A percentile compares a stretch with the other conserved stretches of the same genome.
phyloP scores from a whole-genome alignment of 345 rosid genomes.

The Citrus medica region DNA sequence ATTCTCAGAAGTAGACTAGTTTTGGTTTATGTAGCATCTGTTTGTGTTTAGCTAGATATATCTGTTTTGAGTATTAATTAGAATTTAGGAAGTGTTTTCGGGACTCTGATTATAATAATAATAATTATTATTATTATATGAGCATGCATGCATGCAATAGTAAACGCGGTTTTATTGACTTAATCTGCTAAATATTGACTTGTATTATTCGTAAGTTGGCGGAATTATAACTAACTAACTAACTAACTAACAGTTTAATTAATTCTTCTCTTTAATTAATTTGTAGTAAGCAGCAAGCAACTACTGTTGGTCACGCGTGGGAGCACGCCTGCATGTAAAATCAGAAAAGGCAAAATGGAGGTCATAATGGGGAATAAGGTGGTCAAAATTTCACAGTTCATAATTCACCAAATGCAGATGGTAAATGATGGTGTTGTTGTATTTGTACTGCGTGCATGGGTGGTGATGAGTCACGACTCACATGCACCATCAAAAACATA shows the following conservation, averaged over 20 bases:
- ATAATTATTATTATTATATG: no score
- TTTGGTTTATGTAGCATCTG: constrained; percentile 32
- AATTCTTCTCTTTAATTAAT: no score
- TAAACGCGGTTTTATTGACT: background rate
- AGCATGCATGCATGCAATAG: background rate
- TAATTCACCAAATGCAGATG: background rate
- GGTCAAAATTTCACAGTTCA: background rate
- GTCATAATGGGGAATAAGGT: background rate
- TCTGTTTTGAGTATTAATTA: background rate
- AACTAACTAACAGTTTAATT: no score
- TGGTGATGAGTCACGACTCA: background rate
- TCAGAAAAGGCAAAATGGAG: background rate
- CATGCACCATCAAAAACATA: background rate
- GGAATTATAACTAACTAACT: no score
- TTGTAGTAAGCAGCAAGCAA: no score
- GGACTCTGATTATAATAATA: no score
- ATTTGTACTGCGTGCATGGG: background rate
- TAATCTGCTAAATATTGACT: no score
- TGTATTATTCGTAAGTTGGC: no score
- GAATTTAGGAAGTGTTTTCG: background rate
- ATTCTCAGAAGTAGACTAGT: background rate
- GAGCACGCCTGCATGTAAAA: constrained; percentile 22
- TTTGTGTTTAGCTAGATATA: constrained; percentile 16
- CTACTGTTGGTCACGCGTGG: background rate
- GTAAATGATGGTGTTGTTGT: background rate